These are phyloP conservation scores for Trichoderma reesei DNA, from an alignment of 495 filamentous ascomycete species.

Conservation along the genomic window DNA sequence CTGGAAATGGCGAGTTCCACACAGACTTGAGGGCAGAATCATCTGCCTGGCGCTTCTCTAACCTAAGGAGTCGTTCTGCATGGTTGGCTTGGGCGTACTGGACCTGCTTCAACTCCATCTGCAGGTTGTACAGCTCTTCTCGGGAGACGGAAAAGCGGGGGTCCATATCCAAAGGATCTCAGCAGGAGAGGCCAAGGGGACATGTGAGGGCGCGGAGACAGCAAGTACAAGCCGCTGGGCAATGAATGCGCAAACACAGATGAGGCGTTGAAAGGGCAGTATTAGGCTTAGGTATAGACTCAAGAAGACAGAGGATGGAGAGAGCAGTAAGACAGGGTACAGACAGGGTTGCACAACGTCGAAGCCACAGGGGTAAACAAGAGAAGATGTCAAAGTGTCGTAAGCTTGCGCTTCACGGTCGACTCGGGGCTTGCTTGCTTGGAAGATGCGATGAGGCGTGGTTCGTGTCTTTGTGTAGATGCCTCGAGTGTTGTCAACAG, in stretches of 20 bases:
- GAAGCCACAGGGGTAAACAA: neutral
- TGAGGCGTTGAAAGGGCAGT: neutral
- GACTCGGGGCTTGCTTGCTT: neutral
- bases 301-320: neutral
- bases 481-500: neutral
- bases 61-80: conserved; percentile 62
- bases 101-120: conserved; percentile 78
- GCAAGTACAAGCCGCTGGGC: neutral
- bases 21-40: conserved; percentile 76
- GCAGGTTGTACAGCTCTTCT: conserved; percentile 77
- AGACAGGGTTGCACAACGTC: neutral
- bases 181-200: neutral
- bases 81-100: conserved; percentile 70
- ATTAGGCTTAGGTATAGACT: neutral
- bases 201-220: neutral
- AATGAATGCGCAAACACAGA: neutral
- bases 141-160: conserved; percentile 39
- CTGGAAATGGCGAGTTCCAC: conserved; percentile 83
- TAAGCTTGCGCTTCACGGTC: neutral
- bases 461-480: neutral
- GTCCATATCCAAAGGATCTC: conserved; percentile 38
- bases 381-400: neutral
- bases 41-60: conserved; percentile 73
- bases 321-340: neutral
- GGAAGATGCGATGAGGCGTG: neutral